Conservation (phyloP, 208 protist genomes). For the Strigomonas galati region DNA sequence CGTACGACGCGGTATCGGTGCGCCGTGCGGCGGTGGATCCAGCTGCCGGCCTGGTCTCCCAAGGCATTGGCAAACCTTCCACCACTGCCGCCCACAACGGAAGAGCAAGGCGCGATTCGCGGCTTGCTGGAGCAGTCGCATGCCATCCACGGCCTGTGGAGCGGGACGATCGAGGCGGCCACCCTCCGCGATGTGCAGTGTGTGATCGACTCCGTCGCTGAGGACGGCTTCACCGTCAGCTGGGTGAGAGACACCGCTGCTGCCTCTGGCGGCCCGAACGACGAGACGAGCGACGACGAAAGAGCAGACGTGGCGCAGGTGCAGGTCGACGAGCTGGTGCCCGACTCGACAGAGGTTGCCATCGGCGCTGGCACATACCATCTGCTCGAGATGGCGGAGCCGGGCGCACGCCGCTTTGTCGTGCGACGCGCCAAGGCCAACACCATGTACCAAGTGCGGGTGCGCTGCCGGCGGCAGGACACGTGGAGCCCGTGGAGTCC, state of each 20-base stretch:
- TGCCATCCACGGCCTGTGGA: constrained; percentile 74
- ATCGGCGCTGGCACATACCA: constrained; percentile 30
- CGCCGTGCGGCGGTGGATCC: constrained; percentile 87
- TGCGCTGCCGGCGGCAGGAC: constrained; percentile 79
- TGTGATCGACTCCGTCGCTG: constrained; percentile 52
- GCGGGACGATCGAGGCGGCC: constrained; percentile 54
- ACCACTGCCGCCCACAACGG: not conserved
- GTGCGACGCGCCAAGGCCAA: constrained; percentile 59
- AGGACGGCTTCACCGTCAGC: constrained; percentile 76
- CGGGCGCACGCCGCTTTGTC: constrained; percentile 37
- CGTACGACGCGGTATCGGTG: constrained; percentile 48
- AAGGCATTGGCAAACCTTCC: no score
- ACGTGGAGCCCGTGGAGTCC: constrained; percentile 86
- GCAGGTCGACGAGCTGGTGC: constrained; percentile 31
- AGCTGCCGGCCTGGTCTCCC: constrained; percentile 53
- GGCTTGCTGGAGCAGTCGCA: constrained; percentile 43
- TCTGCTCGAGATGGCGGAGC: constrained; percentile 26
- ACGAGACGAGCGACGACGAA: not conserved
- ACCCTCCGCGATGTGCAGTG: constrained; percentile 86
- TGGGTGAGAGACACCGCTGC: constrained; percentile 77
- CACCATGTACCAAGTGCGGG: constrained; percentile 72
- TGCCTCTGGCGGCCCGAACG: not conserved
- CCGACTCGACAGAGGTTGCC: constrained; percentile 20
- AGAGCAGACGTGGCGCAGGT: constrained; percentile 10
- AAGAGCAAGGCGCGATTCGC: constrained; percentile 27